Evolutionary conservation across 108 stramenopile genomes (phyloP), one percentile per base, ranked within the genome.

Genomic region (Ochromonas danica): DNA sequence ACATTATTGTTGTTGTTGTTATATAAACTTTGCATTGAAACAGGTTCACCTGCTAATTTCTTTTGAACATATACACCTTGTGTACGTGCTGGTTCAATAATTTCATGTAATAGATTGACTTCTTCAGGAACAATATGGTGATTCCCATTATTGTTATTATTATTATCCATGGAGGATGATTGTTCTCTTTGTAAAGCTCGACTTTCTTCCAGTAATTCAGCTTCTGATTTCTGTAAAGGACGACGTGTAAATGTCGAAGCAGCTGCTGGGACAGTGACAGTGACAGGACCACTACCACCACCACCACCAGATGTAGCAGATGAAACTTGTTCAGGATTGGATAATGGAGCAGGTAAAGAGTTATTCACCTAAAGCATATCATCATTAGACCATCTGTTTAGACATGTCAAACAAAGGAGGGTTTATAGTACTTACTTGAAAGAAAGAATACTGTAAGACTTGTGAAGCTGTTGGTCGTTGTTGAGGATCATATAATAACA

Each of bases 401-500:
- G n/a, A n/a, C n/a, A n/a, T n/a, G n/a, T n/a, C n/a, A n/a, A n/a
- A n/a, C n/a, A n/a, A n/a, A n/a, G n/a, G n/a, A n/a, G n/a, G n/a
- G n/a, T n/a, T 70, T 14, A 51, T 14, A 51, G 14, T 51, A 51
- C 6, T 51, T 51, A 51, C 72, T 27, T 75, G 72, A 36, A 95
- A 94, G 67, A 91, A 93, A 30, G 87, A 78, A 79, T 92, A 87
- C 62, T 85, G 78, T 40, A 96, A 81, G 1, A 90, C 87, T 57
- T 90, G 81, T 6, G 71, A 40, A 0, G 92, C 91, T 43, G 85
- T 89, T 0, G 91, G 93, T 22, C 95, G 89, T 43, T 81, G 41
- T 0, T 71, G 77, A 0, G 95, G 95, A 84, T 94, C 90, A 74
- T 90, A 90, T 22, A 80, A 74, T 57, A 90, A 43, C 35, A 89